phyloP scores from a whole-genome alignment of 257 asterid genomes.

The Salvia splendens region DNA sequence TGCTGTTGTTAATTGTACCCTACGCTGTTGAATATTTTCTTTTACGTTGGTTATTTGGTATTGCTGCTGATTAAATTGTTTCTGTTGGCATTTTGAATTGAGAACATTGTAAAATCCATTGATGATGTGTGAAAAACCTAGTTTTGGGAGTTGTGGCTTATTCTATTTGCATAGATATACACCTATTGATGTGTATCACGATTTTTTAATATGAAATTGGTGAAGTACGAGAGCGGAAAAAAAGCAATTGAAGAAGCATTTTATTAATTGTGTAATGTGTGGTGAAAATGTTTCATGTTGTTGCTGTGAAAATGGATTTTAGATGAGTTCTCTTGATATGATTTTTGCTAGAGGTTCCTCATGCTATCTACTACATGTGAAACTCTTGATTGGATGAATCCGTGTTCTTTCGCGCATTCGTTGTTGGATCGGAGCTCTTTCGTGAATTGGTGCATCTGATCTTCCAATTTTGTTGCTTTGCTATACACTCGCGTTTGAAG shows the following conservation, averaged over 20 bases:
- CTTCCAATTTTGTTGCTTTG: background rate
- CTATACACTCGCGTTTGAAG: background rate
- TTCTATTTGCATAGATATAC: background rate
- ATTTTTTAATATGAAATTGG: no score
- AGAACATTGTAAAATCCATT: background rate
- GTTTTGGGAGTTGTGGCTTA: background rate
- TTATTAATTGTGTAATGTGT: no score
- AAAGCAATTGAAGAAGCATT: no score
- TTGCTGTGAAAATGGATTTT: background rate
- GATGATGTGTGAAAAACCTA: background rate
- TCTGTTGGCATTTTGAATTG: background rate
- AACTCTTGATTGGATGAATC: background rate
- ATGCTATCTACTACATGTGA: background rate
- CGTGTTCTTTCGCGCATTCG: background rate
- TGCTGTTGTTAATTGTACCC: background rate
- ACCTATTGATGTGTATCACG: no score
- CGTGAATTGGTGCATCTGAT: background rate
- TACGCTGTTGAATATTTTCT: background rate
- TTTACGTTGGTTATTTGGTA: background rate
- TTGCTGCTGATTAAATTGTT: background rate
- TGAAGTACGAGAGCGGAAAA: no score
- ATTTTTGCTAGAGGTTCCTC: background rate
- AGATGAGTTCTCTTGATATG: constrained; percentile 15
- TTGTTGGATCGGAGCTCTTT: background rate
- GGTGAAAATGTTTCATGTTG: constrained; percentile 1